Conservation (phyloP, 768 basidiomycete genomes). For the Gelatoporia subvermispora region DNA sequence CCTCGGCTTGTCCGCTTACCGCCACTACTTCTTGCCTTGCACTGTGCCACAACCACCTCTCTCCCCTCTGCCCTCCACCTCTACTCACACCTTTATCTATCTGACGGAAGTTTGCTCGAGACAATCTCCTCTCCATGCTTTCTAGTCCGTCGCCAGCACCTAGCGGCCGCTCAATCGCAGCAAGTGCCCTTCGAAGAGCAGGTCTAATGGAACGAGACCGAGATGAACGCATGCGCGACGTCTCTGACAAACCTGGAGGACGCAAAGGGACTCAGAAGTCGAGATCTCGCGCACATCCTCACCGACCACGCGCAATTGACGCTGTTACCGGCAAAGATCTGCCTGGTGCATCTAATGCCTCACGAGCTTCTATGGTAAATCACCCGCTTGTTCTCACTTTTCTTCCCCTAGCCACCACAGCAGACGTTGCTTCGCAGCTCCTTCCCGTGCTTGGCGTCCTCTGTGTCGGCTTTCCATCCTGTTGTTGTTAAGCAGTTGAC, state of each 20-base stretch:
- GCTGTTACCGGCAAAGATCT: conserved; percentile 40
- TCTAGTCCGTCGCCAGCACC: conserved; percentile 57
- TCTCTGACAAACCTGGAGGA: conserved; percentile 63
- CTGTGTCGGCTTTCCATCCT: conserved; percentile 22
- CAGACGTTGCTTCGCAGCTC: conserved; percentile 14
- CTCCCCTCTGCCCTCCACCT: neutral
- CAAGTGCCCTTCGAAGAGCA: conserved; percentile 60
- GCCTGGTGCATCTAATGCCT: conserved; percentile 36
- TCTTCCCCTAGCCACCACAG: conserved; percentile 15
- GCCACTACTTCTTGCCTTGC: neutral
- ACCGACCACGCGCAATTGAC: conserved; percentile 59
- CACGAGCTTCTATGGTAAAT: conserved; percentile 64
- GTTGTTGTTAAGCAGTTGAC: conserved; percentile 30
- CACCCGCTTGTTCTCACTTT: conserved; percentile 31
- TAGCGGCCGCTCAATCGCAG: conserved; percentile 52
- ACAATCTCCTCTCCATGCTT: conserved; percentile 21
- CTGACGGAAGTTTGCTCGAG: neutral
- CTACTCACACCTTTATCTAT: neutral
- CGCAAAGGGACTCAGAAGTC: conserved; percentile 64
- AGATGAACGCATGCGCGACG: conserved; percentile 72
- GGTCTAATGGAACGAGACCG: conserved; percentile 64
- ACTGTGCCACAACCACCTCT: neutral
- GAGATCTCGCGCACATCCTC: conserved; percentile 55
- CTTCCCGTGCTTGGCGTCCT: conserved; percentile 7
- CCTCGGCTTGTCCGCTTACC: neutral